Base-by-base conservation (phyloP, 2,329 filamentous ascomycete genomes). In the Fusarium subglutinans region DNA sequence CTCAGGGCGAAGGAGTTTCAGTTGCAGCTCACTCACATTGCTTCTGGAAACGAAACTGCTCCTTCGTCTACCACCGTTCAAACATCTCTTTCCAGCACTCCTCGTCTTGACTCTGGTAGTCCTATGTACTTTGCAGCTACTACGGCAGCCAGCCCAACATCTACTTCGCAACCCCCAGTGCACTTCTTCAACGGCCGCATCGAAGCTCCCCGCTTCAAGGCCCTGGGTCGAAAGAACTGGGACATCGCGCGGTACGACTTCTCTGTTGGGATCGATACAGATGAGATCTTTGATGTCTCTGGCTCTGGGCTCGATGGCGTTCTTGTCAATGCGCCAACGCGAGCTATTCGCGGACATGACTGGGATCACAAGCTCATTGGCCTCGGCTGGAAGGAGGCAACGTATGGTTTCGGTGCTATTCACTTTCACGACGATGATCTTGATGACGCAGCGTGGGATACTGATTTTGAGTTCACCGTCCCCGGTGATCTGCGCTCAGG, bases 1-100 rank as follows among this genome's bases (percentile, higher is more conserved):
- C 17, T 26, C 3, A 20, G 4, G 2, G 24, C 1, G 17, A 26
- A 5, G 4, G 17, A 14, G 1, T 20, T 45, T 4, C 44, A 45
- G 4, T 14, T 45, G 8, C 17, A 26, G 17, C 5, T 45, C 44
- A 45, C 44, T 26, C 44, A 26, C 12, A 45, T 45, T 45, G 11
- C 24, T 45, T 45, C 44, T 45, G 44, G 44, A 26, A 45, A 45
- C 17, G 44, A 45, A 45, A 20, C 18, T 18, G 17, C 43, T 1
- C 24, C 43, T 14, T 20, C 43, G 0, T 45, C 43, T 2, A 45
- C 17, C 5, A 20, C 17, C 4, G 1, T 26, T 14, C 43, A 45
- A 2, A 26, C 24, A 5, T 26, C 43, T 9, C 12, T 45, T 6
- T 26, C 44, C 17, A 26, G 5, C 12, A 9, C 17, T 45, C 17